phyloP scores from a whole-genome alignment of 345 rosid genomes.

The Microthlaspi erraticum region DNA sequence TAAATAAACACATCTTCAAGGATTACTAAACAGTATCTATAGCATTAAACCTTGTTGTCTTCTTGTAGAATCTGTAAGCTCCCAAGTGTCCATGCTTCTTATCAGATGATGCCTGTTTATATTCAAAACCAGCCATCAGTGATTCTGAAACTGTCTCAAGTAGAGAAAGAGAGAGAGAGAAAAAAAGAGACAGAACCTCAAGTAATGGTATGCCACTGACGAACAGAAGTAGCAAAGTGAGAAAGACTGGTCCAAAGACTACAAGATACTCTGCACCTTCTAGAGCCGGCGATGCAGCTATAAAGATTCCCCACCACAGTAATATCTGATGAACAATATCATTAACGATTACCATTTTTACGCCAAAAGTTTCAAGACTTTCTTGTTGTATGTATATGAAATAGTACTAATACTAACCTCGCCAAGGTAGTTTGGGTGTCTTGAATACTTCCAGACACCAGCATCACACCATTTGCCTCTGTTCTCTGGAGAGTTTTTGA shows the following conservation, averaged over 20 bases:
- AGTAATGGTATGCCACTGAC: slow-evolving; percentile 91
- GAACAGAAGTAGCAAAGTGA: slow-evolving; percentile 78
- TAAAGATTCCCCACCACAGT: slow-evolving; percentile 93
- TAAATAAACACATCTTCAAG: background rate
- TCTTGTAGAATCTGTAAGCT: slow-evolving; percentile 72
- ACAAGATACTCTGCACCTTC: slow-evolving; percentile 92
- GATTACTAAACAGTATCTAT: background rate
- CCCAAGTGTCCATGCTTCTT: slow-evolving; percentile 69
- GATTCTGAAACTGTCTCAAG: background rate
- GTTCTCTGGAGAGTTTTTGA: slow-evolving; percentile 80
- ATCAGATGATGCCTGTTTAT: slow-evolving; percentile 76
- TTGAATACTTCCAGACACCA: slow-evolving; percentile 82
- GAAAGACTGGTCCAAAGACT: slow-evolving; percentile 78
- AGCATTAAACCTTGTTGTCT: slow-evolving; percentile 64
- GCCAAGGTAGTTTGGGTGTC: slow-evolving; percentile 94
- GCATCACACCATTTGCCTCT: slow-evolving; percentile 88
- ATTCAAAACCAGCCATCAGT: slow-evolving; percentile 7
- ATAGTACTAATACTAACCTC: slow-evolving; percentile 58
- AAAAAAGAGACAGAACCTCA: slow-evolving; percentile 59
- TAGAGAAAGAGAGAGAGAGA: background rate
- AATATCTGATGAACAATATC: slow-evolving; percentile 58
- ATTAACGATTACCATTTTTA: background rate
- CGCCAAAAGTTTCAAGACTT: background rate
- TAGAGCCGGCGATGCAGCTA: slow-evolving; percentile 71
- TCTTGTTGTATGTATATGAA: background rate